phyloP scores from a whole-genome alignment of 1,284 basidiomycete genomes.

The Hypsizygus ulmarius region DNA sequence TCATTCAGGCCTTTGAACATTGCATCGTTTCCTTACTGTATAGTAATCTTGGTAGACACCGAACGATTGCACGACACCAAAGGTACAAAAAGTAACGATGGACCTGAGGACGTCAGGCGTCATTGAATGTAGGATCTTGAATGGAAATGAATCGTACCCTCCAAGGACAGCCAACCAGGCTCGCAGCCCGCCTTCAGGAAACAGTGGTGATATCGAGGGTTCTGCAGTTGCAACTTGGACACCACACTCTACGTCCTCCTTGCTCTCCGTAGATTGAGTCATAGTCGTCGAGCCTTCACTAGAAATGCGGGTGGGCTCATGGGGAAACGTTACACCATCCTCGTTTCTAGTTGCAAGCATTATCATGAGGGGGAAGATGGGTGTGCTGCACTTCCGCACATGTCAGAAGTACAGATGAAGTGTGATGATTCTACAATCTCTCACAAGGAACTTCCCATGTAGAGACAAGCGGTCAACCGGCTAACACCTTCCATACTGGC shows the following conservation, averaged over 20 bases:
- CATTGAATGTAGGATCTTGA: neutral
- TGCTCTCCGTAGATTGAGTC: slow-evolving; percentile 8
- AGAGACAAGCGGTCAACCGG: slow-evolving; percentile 15
- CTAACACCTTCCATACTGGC: slow-evolving; percentile 15
- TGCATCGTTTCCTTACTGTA: slow-evolving; percentile 25
- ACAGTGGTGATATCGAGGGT: slow-evolving; percentile 9
- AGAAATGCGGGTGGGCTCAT: slow-evolving; percentile 8
- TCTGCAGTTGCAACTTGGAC: neutral
- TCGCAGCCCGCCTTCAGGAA: slow-evolving; percentile 36
- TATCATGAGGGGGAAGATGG: slow-evolving; percentile 18
- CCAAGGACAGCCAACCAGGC: slow-evolving; percentile 41
- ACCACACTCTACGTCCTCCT: slow-evolving; percentile 15
- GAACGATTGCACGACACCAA: slow-evolving; percentile 42
- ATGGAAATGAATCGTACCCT: slow-evolving; percentile 26
- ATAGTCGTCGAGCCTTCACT: slow-evolving; percentile 13
- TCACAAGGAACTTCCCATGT: slow-evolving; percentile 23
- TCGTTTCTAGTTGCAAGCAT: slow-evolving; percentile 13
- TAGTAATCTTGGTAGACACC: slow-evolving; percentile 49
- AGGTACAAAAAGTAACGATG: slow-evolving; percentile 34
- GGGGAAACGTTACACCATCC: slow-evolving; percentile 10
- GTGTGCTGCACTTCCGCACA: slow-evolving; percentile 17
- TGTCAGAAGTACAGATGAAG: slow-evolving; percentile 24
- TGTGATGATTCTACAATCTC: slow-evolving; percentile 12
- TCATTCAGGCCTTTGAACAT: neutral
- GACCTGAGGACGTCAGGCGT: slow-evolving; percentile 13